A percentile compares a stretch with the other conserved stretches of the same genome.
phyloP scores from a whole-genome alignment of 2,329 filamentous ascomycete species.

The Colletotrichum plurivorum region DNA sequence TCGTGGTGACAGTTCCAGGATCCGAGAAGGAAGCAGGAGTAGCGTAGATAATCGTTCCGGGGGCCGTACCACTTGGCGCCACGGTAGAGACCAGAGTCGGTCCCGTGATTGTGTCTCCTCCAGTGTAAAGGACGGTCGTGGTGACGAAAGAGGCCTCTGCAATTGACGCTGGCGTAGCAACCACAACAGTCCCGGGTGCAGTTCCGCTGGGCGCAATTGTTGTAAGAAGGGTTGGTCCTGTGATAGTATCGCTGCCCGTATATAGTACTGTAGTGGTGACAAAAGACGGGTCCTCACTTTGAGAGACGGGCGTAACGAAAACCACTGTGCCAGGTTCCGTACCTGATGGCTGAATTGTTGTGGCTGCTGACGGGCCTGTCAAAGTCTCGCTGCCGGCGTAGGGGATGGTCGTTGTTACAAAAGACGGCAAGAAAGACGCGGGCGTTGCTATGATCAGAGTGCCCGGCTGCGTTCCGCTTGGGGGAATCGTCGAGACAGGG shows the following conservation, averaged over 20 bases:
- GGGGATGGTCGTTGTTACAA: not conserved
- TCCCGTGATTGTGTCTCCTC: not conserved
- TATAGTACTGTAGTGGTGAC: constrained; percentile 6
- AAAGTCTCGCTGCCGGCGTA: not conserved
- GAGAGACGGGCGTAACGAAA: not conserved
- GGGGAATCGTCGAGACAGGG: not conserved
- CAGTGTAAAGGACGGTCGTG: constrained; percentile 15
- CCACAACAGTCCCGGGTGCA: not conserved
- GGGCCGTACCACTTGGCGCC: not conserved
- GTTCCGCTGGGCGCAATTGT: not conserved
- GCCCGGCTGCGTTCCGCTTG: constrained; percentile 7
- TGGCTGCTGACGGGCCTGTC: not conserved
- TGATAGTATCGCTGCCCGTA: not conserved
- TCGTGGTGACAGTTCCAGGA: constrained; percentile 8
- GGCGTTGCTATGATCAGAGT: not conserved
- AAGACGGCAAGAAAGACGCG: not conserved
- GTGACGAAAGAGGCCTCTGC: not conserved
- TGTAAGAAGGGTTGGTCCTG: not conserved
- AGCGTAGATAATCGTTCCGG: not conserved
- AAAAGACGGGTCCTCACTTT: not conserved
- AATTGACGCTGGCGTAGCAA: not conserved
- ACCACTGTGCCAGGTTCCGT: not conserved
- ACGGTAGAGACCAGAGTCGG: not conserved
- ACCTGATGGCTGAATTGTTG: not conserved
- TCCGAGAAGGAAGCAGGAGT: not conserved